Evolutionary conservation across 2,329 filamentous ascomycete species (phyloP).

Genomic region (Xenoacremonium recifei): DNA sequence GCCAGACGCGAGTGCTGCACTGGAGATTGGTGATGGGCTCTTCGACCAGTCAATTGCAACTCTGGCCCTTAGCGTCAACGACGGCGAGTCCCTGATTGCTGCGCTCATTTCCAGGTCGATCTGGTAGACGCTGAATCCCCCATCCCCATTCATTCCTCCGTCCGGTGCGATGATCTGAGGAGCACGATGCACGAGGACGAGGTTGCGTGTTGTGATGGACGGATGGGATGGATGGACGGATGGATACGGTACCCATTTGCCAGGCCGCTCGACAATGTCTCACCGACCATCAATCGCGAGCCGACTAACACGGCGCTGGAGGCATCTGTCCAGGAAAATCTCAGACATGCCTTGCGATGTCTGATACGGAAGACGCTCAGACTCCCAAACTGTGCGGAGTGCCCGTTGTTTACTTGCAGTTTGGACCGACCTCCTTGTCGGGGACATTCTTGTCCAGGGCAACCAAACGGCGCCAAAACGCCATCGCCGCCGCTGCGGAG

Average conservation of each 20-base stretch:
- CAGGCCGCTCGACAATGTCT: background rate
- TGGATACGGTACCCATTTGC: background rate
- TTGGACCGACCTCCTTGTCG: no score
- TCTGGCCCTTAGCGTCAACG: background rate
- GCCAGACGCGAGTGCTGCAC: constrained; percentile 21
- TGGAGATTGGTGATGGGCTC: constrained; percentile 27
- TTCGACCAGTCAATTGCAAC: constrained; percentile 4
- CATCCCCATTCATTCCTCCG: no score
- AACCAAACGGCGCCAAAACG: no score
- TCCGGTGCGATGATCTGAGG: background rate
- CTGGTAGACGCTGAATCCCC: background rate
- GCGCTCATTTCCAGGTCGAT: background rate
- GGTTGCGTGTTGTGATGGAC: no score
- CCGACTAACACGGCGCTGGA: no score
- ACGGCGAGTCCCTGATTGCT: background rate
- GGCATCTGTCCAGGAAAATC: background rate
- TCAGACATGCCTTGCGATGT: background rate
- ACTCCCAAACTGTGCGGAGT: background rate
- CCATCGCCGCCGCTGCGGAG: no score
- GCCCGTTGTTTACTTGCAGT: no score
- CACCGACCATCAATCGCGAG: background rate
- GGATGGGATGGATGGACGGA: no score
- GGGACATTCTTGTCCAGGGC: no score
- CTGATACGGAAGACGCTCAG: background rate
- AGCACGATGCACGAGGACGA: background rate